A percentile compares a stretch with the other conserved stretches of the same genome.
These are phyloP conservation scores for Diaporthe nobilis DNA, from an alignment of 2,329 filamentous ascomycete species.

Conservation along the genomic window DNA sequence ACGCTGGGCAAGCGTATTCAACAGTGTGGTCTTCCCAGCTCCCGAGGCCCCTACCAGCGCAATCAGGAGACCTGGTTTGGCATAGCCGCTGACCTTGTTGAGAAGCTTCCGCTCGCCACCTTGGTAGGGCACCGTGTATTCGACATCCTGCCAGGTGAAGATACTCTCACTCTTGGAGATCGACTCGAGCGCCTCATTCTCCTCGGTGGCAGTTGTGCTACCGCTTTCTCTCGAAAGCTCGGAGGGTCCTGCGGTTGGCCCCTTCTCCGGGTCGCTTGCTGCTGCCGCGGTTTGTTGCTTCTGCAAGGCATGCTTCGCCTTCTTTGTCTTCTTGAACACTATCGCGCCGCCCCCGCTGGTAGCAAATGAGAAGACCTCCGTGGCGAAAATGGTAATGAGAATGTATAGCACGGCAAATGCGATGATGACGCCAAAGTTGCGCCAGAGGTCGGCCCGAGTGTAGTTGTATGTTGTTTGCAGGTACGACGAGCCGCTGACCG, in stretches of 20 bases:
- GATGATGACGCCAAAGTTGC: constrained; percentile 84
- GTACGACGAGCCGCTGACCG: constrained; percentile 57
- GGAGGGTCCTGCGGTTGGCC: constrained; percentile 15
- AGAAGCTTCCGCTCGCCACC: constrained; percentile 49
- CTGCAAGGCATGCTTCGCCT: constrained; percentile 24
- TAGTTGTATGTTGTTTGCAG: constrained; percentile 67
- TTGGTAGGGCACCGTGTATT: constrained; percentile 40
- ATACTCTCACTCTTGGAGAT: constrained; percentile 43
- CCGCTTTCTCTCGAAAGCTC: constrained; percentile 57
- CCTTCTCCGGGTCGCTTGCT: constrained; percentile 41
- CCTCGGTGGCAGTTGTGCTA: constrained; percentile 71
- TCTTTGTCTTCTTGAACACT: constrained; percentile 45
- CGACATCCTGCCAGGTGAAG: constrained; percentile 44
- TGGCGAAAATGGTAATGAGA: constrained; percentile 76
- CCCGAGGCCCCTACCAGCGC: constrained; percentile 86
- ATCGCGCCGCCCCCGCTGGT: constrained; percentile 44
- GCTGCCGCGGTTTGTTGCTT: constrained; percentile 23
- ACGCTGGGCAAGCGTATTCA: constrained; percentile 82
- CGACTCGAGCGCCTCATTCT: constrained; percentile 60
- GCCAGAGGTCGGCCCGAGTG: constrained; percentile 70
- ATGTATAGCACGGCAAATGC: constrained; percentile 84
- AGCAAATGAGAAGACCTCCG: constrained; percentile 75
- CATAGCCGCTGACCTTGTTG: constrained; percentile 80
- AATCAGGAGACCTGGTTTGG: constrained; percentile 84
- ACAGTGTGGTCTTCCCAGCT: constrained; percentile 86